A percentile compares a stretch with the other conserved stretches of the same genome.
Conservation (phyloP, 2,329 filamentous ascomycete genomes). For the Teratosphaeria gauchensis region DNA sequence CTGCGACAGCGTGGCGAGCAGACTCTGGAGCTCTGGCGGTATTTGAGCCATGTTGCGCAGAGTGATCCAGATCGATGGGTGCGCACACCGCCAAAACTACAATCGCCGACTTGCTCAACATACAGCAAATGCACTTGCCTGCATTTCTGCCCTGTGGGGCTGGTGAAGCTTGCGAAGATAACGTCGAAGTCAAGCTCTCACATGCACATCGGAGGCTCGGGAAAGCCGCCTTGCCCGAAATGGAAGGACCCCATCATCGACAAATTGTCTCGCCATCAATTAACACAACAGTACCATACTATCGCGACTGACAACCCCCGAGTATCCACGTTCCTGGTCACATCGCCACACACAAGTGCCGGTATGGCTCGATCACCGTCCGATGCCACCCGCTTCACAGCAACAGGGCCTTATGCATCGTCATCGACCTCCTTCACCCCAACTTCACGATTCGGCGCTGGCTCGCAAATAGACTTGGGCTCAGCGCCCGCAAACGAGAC, state of each 20-base stretch:
- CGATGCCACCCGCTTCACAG: conserved; percentile 71
- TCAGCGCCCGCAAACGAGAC: conserved; percentile 39
- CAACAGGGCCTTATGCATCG: conserved; percentile 60
- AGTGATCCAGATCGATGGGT: too few relatives aligned
- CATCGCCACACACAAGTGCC: background rate
- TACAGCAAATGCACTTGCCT: too few relatives aligned
- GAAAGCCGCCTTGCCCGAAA: background rate
- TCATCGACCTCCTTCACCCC: conserved; percentile 45
- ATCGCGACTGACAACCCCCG: background rate
- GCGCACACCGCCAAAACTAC: too few relatives aligned
- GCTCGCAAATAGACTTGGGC: conserved; percentile 20
- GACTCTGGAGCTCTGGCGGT: conserved; percentile 22
- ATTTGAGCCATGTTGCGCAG: background rate
- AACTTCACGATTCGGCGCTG: conserved; percentile 9
- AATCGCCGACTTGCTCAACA: too few relatives aligned
- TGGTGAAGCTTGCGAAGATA: too few relatives aligned
- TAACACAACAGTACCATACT: background rate
- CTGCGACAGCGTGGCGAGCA: conserved; percentile 26
- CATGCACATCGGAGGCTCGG: background rate
- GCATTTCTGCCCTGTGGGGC: too few relatives aligned
- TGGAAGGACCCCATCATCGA: background rate
- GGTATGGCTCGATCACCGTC: conserved; percentile 57
- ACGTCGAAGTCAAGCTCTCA: background rate
- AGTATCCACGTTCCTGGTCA: background rate
- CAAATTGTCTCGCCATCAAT: background rate